Conservation (phyloP, 768 basidiomycete species). For the Boletus subcaerulescens region DNA sequence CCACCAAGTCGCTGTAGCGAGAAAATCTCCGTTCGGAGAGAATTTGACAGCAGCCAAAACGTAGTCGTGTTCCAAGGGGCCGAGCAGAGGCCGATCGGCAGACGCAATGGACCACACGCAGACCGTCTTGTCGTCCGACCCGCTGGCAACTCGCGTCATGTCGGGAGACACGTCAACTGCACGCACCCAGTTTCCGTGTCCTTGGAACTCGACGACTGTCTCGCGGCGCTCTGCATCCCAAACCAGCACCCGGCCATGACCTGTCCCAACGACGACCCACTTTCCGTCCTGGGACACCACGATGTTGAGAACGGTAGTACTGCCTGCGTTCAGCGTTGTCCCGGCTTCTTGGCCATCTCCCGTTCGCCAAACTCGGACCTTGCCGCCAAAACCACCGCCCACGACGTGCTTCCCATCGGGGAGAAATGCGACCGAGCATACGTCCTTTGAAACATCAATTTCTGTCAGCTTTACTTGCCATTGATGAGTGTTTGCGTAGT, state of each 20-base stretch:
- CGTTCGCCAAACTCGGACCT: constrained; percentile 3
- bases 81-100: constrained; percentile 3
- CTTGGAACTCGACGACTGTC: constrained; percentile 6
- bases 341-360: constrained; percentile 4
- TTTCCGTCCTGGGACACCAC: constrained; percentile 5
- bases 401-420: constrained; percentile 4
- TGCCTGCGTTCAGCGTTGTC: constrained; percentile 4
- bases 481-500: not conserved
- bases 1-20: constrained; percentile 17
- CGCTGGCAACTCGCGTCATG: constrained; percentile 3
- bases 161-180: constrained; percentile 19
- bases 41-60: constrained; percentile 9
- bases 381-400: constrained; percentile 7
- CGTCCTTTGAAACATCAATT: constrained; percentile 4
- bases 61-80: constrained; percentile 7
- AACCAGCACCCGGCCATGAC: constrained; percentile 3
- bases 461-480: not conserved
- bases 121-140: constrained; percentile 10
- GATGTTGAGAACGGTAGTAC: constrained; percentile 2
- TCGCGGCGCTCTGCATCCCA: constrained; percentile 8
- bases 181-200: constrained; percentile 9
- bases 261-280: constrained; percentile 8
- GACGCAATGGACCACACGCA: constrained; percentile 10
- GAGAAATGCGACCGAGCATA: constrained; percentile 10
- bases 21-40: constrained; percentile 7